Base-by-base conservation (phyloP, 2,329 filamentous ascomycete species). In the Hymenoscyphus salicellus region DNA sequence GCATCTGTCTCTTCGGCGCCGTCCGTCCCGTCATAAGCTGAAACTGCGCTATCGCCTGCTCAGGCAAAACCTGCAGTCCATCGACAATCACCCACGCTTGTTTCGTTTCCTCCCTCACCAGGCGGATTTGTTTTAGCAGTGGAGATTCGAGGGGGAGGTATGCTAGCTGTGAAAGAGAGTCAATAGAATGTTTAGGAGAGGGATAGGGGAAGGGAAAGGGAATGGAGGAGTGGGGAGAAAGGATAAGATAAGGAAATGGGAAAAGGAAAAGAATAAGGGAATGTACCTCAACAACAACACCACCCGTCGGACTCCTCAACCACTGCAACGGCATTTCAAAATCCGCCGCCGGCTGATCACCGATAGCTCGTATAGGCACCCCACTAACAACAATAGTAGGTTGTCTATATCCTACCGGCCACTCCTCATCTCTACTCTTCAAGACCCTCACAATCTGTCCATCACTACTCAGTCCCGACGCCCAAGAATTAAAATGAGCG, bases 21-120 rank as follows among this genome's bases (percentile, higher is more conserved):
- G 88, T 84, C 57, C 89, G 81, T 0, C 90, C 90, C 0, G 90
- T 93, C 74, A 93, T 92, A 2, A 93, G 77, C 76, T 94, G 91
- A 72, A 93, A 94, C 71, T 93, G 90, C 0, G 90, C 90, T 76
- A 91, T 91, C 0, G 89, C 91, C 73, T 93, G 90, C 74, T 93
- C 91, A 0, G 89, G 89, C 16, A 94, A 77, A 57, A 93, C 82
- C 70, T 93, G 90, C 14, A 93, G 78, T 0, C 90, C 90, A 71
- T 93, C 89, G 76, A 93, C 85, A 20, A 90, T 82, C 0, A 92
- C 87, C 90, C 90, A 93, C 49, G 90, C 83, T 68, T 83, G 79
- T 63, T 86, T 79, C 23, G 85, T 80, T 74, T 74, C 69, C 59
- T 74, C 78, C 20, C 87, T 83, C 14, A 76, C 65, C 17, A 62